Evolutionary conservation across 1,284 basidiomycete species (phyloP), one percentile per base, ranked within the genome.

Genomic region (Sanguinoderma infundibulare): DNA sequence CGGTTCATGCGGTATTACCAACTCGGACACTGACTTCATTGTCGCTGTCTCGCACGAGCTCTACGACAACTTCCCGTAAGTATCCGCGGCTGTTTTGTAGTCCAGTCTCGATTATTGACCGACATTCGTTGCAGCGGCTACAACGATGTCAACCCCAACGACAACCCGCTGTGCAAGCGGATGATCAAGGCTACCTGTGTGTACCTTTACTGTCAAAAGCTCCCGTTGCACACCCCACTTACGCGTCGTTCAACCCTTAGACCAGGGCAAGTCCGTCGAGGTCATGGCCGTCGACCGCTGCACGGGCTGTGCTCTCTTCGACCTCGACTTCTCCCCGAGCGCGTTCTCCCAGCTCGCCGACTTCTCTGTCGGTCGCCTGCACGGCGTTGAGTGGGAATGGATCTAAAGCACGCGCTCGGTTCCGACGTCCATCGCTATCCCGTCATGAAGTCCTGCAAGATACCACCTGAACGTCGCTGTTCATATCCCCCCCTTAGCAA

Each of bases 1-100:
- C 38, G 89, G 87, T 55, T 84, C 91, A 10, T 92, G 91, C 71
- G 91, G 90, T 50, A 79, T 82, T 66, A 80, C 76, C 55, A 90
- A 87, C 77, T 75, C 36, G 0, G 81, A 86, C 69, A 60, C 38
- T 2, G 78, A 91, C n/a, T 68, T 72, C 70, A 90, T 92, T 57
- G 84, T 75, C 49, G 91, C 91, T 3, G 84, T 87, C 52, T 87
- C 87, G 12, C 65, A 83, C 3, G 28, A 70, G 0, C 72, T 91
- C 6, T 92, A 83, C 70, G 90, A 92, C 67, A 49, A 3, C 8
- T 90, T 74, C 78, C 87, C 87, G 87, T 90, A 69, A 66, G 88
- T 69, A 10, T 5, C 10, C 52, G 38, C 38, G 38, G 60, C 39
- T 26, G 57, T 22, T 24, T 47, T 40, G 46, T 26, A 8, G 24